Conservation (phyloP, 306 rosid species). For the Cucurbita ficifolia region DNA sequence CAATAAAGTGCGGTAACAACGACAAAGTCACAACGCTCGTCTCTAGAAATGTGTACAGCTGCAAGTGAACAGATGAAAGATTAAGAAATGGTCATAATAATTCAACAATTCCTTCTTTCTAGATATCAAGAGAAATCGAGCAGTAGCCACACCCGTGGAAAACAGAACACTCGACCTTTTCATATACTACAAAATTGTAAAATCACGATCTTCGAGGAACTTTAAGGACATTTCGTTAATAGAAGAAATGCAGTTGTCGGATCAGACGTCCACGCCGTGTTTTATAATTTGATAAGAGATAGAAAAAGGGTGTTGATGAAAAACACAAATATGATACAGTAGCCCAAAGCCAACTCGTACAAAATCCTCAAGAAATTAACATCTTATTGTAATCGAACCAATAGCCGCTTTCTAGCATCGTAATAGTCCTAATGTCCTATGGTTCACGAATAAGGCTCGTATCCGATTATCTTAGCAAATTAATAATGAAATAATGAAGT, state of each 20-base stretch:
- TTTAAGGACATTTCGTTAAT: neutral
- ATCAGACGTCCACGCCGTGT: neutral
- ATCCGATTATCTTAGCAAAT: neutral
- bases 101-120: neutral
- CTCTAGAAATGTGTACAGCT: constrained; percentile 98
- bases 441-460: neutral
- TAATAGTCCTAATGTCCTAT: neutral
- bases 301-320: neutral
- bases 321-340: neutral
- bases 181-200: neutral
- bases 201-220: neutral
- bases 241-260: neutral
- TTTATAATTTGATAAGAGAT: neutral
- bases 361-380: neutral
- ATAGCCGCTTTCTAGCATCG: neutral
- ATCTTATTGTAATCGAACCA: neutral
- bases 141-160: neutral
- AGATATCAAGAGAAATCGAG: neutral
- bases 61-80: constrained; percentile 23
- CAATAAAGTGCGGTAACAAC: constrained; percentile 67
- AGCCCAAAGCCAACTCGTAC: neutral
- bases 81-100: constrained; percentile 4
- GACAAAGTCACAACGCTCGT: constrained; percentile 77
- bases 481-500: neutral
- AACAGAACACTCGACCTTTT: neutral